These are phyloP conservation scores for Coemansia guatemalensis DNA, from an alignment of 192 early-diverging fungal species.

Conservation along the genomic window DNA sequence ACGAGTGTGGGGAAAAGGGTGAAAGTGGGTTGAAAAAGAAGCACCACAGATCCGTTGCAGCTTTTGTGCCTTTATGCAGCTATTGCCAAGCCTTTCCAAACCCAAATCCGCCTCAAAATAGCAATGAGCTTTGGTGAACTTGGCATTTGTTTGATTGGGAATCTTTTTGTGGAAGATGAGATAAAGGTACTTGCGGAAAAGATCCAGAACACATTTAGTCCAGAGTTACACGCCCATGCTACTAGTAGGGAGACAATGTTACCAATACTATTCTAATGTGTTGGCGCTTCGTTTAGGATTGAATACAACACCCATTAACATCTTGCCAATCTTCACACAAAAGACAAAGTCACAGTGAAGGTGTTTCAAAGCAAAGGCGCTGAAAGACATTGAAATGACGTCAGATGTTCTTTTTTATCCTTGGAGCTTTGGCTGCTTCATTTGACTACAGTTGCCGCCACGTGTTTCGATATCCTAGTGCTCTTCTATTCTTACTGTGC, in stretches of 20 bases:
- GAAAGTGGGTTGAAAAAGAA: not conserved
- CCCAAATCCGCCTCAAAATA: not conserved
- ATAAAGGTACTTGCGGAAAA: not conserved
- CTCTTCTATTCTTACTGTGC: no score
- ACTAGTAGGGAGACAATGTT: not conserved
- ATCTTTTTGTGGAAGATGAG: no score
- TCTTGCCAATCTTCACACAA: not conserved
- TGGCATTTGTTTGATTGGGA: not conserved
- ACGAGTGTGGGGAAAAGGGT: not conserved
- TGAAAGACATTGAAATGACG: not conserved
- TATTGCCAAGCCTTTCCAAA: not conserved
- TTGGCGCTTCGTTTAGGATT: not conserved
- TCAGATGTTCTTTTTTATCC: no score
- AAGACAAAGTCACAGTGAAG: not conserved
- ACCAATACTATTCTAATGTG: not conserved
- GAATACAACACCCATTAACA: not conserved
- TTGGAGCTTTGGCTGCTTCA: no score
- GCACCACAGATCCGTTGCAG: not conserved
- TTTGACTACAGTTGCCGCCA: no score
- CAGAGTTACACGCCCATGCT: not conserved
- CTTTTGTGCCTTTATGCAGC: not conserved
- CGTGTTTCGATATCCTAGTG: no score
- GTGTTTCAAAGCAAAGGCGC: not conserved
- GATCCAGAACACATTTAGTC: not conserved
- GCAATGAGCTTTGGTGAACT: not conserved